Percentiles rank a stretch among this genome's conserved stretches.
Conservation (phyloP, 2,329 filamentous ascomycete genomes). For the Trichoderma sp. region DNA sequence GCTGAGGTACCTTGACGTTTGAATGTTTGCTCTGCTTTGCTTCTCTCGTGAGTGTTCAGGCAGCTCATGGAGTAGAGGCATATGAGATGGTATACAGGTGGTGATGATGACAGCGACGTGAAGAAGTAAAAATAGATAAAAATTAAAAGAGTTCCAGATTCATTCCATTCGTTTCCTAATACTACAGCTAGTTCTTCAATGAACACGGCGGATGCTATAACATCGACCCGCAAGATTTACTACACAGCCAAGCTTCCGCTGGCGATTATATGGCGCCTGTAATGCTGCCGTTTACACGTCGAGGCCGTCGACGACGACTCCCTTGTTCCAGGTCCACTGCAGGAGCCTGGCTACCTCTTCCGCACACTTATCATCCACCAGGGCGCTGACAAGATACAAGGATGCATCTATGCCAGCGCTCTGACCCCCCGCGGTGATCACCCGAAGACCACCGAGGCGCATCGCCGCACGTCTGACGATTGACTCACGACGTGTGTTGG, state of each 20-base stretch:
- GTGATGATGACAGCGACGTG: too few relatives aligned
- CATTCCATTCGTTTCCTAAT: constrained; percentile 20
- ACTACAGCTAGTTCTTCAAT: constrained; percentile 14
- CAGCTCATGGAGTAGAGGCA: not conserved
- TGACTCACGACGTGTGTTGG: constrained; percentile 72
- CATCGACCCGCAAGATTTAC: constrained; percentile 11
- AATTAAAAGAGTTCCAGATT: not conserved
- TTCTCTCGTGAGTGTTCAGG: too few relatives aligned
- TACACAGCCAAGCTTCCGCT: constrained; percentile 20
- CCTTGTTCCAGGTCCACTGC: constrained; percentile 85
- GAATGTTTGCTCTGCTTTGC: too few relatives aligned
- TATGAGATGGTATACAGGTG: not conserved
- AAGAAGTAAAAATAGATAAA: not conserved
- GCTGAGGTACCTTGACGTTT: too few relatives aligned
- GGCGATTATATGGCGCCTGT: constrained; percentile 17
- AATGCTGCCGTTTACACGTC: constrained; percentile 60
- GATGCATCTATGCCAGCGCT: constrained; percentile 79
- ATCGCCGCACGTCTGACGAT: constrained; percentile 75
- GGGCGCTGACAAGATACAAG: constrained; percentile 78
- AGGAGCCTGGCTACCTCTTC: constrained; percentile 71
- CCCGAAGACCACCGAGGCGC: constrained; percentile 65
- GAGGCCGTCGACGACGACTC: constrained; percentile 77
- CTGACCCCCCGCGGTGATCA: constrained; percentile 77
- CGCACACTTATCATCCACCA: constrained; percentile 75
- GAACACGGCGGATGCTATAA: constrained; percentile 9